Conservation (phyloP, 2,329 filamentous ascomycete species). For the Clarireedia paspali region DNA sequence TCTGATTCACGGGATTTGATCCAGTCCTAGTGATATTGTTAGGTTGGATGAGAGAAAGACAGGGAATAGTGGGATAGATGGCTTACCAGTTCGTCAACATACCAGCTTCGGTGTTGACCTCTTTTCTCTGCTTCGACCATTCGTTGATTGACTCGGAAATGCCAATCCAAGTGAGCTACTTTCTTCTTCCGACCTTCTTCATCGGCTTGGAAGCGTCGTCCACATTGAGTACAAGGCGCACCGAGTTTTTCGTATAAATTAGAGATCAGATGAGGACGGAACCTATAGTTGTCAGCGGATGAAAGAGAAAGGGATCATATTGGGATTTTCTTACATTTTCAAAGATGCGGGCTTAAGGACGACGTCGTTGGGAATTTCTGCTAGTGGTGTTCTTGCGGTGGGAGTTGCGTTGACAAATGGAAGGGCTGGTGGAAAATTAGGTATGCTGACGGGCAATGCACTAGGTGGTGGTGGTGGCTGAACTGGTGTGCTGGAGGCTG, state of each 20-base stretch:
- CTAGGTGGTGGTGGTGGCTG: slow-evolving; percentile 34
- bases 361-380: slow-evolving; percentile 37
- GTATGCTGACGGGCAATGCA: slow-evolving; percentile 30
- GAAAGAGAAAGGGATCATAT: neutral
- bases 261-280: slow-evolving; percentile 65
- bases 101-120: slow-evolving; percentile 89
- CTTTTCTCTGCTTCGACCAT: slow-evolving; percentile 80
- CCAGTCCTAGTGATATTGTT: slow-evolving; percentile 62
- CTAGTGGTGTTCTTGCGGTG: slow-evolving; percentile 18
- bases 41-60: neutral
- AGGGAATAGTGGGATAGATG: neutral
- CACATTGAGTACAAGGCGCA: slow-evolving; percentile 85
- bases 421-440: slow-evolving; percentile 29
- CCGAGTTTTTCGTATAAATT: slow-evolving; percentile 74
- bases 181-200: slow-evolving; percentile 78
- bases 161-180: slow-evolving; percentile 93
- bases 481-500: slow-evolving; percentile 33
- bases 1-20: slow-evolving; percentile 75
- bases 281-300: slow-evolving; percentile 38
- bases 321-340: slow-evolving; percentile 53
- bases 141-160: slow-evolving; percentile 87
- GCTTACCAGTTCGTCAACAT: slow-evolving; percentile 77
- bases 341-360: slow-evolving; percentile 60
- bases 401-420: slow-evolving; percentile 20
- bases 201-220: slow-evolving; percentile 73